Percentiles rank a stretch among this genome's conserved stretches.
phyloP scores from a whole-genome alignment of 1,284 basidiomycete genomes.

The Lentinula novae-zelandiae region DNA sequence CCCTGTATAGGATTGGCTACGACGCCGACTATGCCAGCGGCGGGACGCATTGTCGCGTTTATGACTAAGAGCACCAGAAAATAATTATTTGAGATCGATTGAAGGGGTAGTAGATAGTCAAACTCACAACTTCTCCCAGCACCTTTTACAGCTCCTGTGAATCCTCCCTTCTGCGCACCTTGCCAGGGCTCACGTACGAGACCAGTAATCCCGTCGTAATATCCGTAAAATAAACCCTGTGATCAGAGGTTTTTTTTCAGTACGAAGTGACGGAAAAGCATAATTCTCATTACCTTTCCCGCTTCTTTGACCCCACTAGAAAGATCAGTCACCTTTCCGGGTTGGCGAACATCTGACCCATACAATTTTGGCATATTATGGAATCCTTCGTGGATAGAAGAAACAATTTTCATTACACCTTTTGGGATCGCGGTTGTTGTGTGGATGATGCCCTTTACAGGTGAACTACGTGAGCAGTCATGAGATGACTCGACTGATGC shows the following conservation, averaged over 20 bases:
- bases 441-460: slow-evolving; percentile 41
- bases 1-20: slow-evolving; percentile 41
- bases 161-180: slow-evolving; percentile 47
- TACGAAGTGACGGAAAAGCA: background rate
- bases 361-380: slow-evolving; percentile 41
- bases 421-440: slow-evolving; percentile 40
- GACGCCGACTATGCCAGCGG: slow-evolving; percentile 41
- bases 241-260: too few relatives aligned
- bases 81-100: background rate
- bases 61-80: slow-evolving; percentile 25
- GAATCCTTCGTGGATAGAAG: slow-evolving; percentile 41
- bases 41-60: slow-evolving; percentile 42
- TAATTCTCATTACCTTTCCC: slow-evolving; percentile 29
- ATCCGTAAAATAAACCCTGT: slow-evolving; percentile 35
- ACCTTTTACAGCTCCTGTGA: slow-evolving; percentile 45
- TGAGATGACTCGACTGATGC: background rate
- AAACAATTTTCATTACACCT: slow-evolving; percentile 42
- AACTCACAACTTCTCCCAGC: slow-evolving; percentile 43
- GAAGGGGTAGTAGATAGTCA: background rate
- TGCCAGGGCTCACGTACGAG: slow-evolving; percentile 46
- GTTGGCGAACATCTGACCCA: slow-evolving; percentile 37
- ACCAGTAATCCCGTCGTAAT: slow-evolving; percentile 52
- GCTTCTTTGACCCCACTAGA: slow-evolving; percentile 43
- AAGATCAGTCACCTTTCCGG: slow-evolving; percentile 38
- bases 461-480: slow-evolving; percentile 22